These are phyloP conservation scores for Sclerotinia minor DNA, from an alignment of 2,329 filamentous ascomycete species.

Conservation along the genomic window DNA sequence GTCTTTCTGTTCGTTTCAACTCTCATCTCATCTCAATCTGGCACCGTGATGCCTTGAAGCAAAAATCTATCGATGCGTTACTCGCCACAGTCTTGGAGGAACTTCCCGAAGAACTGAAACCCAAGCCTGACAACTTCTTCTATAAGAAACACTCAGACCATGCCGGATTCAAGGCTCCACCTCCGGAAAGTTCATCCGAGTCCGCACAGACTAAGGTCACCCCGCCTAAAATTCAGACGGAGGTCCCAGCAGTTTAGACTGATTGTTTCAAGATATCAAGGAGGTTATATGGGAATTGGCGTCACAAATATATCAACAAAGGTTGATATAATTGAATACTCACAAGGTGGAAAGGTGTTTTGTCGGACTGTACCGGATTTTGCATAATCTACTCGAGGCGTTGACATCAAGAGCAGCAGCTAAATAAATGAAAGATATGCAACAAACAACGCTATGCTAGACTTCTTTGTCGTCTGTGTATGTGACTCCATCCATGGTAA, in stretches of 20 bases:
- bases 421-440: slow-evolving; percentile 21
- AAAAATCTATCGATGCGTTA: slow-evolving; percentile 74
- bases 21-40: slow-evolving; percentile 86
- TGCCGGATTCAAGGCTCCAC: slow-evolving; percentile 69
- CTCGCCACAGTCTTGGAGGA: slow-evolving; percentile 71
- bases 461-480: background rate
- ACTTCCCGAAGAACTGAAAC: slow-evolving; percentile 70
- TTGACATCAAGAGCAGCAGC: slow-evolving; percentile 22
- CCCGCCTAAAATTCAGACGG: slow-evolving; percentile 29
- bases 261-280: slow-evolving; percentile 15
- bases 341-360: slow-evolving; percentile 20
- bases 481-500: background rate
- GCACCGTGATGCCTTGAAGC: slow-evolving; percentile 84
- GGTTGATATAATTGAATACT: slow-evolving; percentile 21
- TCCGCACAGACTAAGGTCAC: slow-evolving; percentile 26
- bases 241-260: slow-evolving; percentile 29
- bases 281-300: slow-evolving; percentile 12
- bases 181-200: slow-evolving; percentile 28
- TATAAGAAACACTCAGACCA: slow-evolving; percentile 93
- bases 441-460: slow-evolving; percentile 14
- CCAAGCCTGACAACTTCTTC: slow-evolving; percentile 70
- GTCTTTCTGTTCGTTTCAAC: slow-evolving; percentile 85
- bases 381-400: slow-evolving; percentile 29
- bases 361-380: slow-evolving; percentile 25
- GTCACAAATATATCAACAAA: slow-evolving; percentile 13